Evolutionary conservation across 805 yeast species (phyloP).

Genomic region (Hyphopichia homilentoma): DNA sequence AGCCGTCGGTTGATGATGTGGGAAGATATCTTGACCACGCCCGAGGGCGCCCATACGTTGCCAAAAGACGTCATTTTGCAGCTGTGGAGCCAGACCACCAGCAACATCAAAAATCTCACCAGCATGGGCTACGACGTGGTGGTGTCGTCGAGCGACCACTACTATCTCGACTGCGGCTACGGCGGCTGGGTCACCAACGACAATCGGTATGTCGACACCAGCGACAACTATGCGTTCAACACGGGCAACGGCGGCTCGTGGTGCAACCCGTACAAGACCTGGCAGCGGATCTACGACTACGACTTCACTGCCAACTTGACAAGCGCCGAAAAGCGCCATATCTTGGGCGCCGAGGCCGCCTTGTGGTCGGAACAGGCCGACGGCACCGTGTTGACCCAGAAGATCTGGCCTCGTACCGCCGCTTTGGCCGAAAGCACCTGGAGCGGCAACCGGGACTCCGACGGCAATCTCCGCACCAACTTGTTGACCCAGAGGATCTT

Average conservation of each 20-base stretch:
- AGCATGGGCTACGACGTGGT: conserved; percentile 34
- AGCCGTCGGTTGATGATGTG: conserved; percentile 33
- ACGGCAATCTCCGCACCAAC: conserved; percentile 24
- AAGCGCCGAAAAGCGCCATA: conserved; percentile 20
- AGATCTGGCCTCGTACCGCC: conserved; percentile 40
- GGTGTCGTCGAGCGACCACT: conserved; percentile 27
- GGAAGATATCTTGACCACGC: conserved; percentile 31
- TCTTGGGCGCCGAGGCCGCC: conserved; percentile 38
- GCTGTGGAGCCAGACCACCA: conserved; percentile 23
- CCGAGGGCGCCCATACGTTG: conserved; percentile 19
- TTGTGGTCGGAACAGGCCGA: conserved; percentile 40
- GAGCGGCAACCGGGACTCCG: conserved; percentile 35
- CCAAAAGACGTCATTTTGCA: conserved; percentile 34
- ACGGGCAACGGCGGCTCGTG: conserved; percentile 32
- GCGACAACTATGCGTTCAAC: conserved; percentile 21
- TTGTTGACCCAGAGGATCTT: conserved; percentile 30
- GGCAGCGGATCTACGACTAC: conserved; percentile 38
- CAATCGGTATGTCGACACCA: conserved; percentile 24
- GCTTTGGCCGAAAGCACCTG: conserved; percentile 39
- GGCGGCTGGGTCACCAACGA: conserved; percentile 37
- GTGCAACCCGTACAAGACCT: conserved; percentile 43
- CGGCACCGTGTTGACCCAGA: conserved; percentile 21
- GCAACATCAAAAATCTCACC: conserved; percentile 24
- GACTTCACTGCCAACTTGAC: conserved; percentile 31
- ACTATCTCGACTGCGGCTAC: conserved; percentile 40